Conservation (phyloP, 352 stramenopile species). For the Globisporangium camurandrum region DNA sequence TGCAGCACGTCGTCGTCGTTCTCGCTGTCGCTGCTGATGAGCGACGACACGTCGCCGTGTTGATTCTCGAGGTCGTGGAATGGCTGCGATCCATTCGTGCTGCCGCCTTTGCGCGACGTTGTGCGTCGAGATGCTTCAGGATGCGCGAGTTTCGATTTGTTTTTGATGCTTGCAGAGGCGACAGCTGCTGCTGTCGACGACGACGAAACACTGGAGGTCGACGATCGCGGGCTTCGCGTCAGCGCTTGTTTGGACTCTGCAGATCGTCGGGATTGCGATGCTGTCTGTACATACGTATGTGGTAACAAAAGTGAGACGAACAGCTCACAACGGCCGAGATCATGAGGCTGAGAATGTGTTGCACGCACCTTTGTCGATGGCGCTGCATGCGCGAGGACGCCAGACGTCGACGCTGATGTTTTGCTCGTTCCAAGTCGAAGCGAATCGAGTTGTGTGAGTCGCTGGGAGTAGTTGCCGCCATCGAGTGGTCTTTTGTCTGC, state of each 20-base stretch:
- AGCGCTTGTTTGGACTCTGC: conserved; percentile 18
- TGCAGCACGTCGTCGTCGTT: conserved; percentile 58
- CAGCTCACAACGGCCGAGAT: neutral
- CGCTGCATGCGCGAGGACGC: conserved; percentile 32
- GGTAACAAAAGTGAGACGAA: conserved; percentile 1
- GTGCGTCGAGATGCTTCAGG: neutral
- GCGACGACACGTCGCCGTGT: conserved; percentile 56
- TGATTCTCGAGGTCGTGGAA: conserved; percentile 13
- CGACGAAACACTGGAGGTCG: conserved; percentile 9
- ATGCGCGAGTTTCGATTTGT: neutral
- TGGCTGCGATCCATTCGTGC: neutral
- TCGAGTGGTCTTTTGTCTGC: conserved; percentile 16
- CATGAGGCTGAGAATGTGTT: no score
- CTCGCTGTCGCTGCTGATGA: conserved; percentile 78
- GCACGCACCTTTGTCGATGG: conserved; percentile 18
- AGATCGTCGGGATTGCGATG: conserved; percentile 3
- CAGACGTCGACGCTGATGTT: conserved; percentile 12
- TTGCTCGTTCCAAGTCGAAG: neutral
- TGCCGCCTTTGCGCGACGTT: neutral
- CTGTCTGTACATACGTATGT: neutral
- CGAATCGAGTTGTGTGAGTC: neutral
- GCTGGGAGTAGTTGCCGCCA: neutral
- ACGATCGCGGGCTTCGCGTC: conserved; percentile 17
- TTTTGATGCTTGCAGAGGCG: neutral
- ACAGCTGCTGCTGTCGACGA: neutral